Evolutionary conservation across 495 filamentous ascomycete genomes (phyloP).

Genomic region (Penicillium atrosanguineum): DNA sequence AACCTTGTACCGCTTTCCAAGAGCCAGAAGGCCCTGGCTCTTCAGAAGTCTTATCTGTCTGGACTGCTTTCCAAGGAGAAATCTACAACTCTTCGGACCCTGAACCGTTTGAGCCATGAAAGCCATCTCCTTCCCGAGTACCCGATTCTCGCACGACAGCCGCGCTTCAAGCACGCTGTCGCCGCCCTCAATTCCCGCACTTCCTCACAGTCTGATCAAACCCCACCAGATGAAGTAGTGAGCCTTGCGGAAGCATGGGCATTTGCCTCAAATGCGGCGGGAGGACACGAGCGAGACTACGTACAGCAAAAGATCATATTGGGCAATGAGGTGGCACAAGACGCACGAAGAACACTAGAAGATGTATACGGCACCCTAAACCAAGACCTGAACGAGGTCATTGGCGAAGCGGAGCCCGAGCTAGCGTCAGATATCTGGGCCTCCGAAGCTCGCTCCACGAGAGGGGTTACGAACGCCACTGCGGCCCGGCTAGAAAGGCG

Average conservation of each 20-base stretch:
- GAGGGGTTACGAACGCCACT: slow-evolving; percentile 18
- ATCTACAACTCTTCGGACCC: slow-evolving; percentile 50
- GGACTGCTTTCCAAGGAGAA: slow-evolving; percentile 57
- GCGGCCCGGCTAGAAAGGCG: slow-evolving; percentile 25
- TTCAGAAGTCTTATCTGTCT: slow-evolving; percentile 63
- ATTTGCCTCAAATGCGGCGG: slow-evolving; percentile 47
- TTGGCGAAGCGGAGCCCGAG: slow-evolving; percentile 15
- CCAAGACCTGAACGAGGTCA: slow-evolving; percentile 32
- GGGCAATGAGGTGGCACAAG: slow-evolving; percentile 31
- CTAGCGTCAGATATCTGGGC: slow-evolving; percentile 36
- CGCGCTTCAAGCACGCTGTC: slow-evolving; percentile 43
- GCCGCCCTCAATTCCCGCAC: slow-evolving; percentile 29
- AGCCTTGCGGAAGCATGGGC: slow-evolving; percentile 45
- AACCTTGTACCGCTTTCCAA: slow-evolving; percentile 56
- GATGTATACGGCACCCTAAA: slow-evolving; percentile 36
- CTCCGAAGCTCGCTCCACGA: slow-evolving; percentile 28
- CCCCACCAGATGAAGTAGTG: slow-evolving; percentile 29
- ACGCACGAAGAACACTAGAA: slow-evolving; percentile 30
- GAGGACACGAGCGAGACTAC: slow-evolving; percentile 30
- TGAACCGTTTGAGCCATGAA: slow-evolving; percentile 64
- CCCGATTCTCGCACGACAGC: slow-evolving; percentile 48
- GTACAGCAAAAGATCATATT: slow-evolving; percentile 37
- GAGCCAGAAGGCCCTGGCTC: slow-evolving; percentile 58
- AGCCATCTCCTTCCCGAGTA: slow-evolving; percentile 66
- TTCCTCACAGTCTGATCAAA: slow-evolving; percentile 13